phyloP scores from a whole-genome alignment of 2,329 filamentous ascomycete genomes.

The Neospermospora avenae region DNA sequence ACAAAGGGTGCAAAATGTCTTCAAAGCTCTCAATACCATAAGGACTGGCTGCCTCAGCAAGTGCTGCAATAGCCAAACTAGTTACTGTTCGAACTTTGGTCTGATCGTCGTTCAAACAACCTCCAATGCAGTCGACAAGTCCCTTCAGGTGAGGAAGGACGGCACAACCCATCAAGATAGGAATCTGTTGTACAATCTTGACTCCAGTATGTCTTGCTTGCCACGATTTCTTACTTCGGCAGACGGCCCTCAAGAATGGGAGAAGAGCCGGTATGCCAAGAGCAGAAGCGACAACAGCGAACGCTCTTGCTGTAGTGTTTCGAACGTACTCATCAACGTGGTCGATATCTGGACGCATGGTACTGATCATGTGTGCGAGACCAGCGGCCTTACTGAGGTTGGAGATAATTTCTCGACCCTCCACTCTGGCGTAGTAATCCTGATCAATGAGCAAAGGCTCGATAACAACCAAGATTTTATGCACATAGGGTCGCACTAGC shows the following conservation, averaged over 20 bases:
- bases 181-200: slow-evolving; percentile 98
- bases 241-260: slow-evolving; percentile 92
- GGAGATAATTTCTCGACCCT: slow-evolving; percentile 97
- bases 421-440: slow-evolving; percentile 97
- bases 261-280: slow-evolving; percentile 93
- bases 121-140: slow-evolving; percentile 91
- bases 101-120: slow-evolving; percentile 95
- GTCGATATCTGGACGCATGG: slow-evolving; percentile 98
- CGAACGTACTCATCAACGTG: slow-evolving; percentile 97
- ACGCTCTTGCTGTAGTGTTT: slow-evolving; percentile 95
- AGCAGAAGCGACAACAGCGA: slow-evolving; percentile 94
- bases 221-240: slow-evolving; percentile 98
- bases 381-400: slow-evolving; percentile 96
- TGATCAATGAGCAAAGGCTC: slow-evolving; percentile 99
- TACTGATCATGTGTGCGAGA: slow-evolving; percentile 98
- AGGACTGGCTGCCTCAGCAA: slow-evolving; percentile 94
- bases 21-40: slow-evolving; percentile 99
- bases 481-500: slow-evolving; percentile 90
- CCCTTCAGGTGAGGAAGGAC: slow-evolving; percentile 94
- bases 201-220: slow-evolving; percentile 96
- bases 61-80: slow-evolving; percentile 86
- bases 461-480: slow-evolving; percentile 98
- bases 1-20: slow-evolving; percentile 93
- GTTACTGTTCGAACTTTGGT: slow-evolving; percentile 97
- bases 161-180: slow-evolving; percentile 97